A percentile compares a stretch with the other conserved stretches of the same genome.
Evolutionary conservation across 129 eudicot species (phyloP).

Genomic region (Deinandra increscens): DNA sequence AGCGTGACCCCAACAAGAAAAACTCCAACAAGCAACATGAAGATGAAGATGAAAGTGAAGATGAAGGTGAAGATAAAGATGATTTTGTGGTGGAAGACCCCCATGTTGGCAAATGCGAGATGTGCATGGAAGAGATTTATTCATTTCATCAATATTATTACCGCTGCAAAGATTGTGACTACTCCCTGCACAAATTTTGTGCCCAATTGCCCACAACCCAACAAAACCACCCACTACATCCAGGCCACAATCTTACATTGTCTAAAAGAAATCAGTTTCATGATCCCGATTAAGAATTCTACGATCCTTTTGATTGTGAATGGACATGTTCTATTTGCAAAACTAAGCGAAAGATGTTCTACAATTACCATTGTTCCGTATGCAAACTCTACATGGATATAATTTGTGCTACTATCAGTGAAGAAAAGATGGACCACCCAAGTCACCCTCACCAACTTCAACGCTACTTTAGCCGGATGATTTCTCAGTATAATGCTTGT

Average conservation of each 20-base stretch:
- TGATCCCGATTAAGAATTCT: background rate
- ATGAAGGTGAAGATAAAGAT: background rate
- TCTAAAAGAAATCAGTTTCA: background rate
- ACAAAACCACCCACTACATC: background rate
- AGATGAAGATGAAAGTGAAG: background rate
- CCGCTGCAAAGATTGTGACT: background rate
- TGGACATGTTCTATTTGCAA: background rate
- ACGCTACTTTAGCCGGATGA: background rate
- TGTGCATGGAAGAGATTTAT: constrained; percentile 7
- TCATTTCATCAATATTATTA: constrained; percentile 14
- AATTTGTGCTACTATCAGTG: background rate
- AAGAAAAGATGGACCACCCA: background rate
- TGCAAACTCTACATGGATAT: background rate
- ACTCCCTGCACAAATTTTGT: background rate
- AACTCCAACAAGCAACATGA: background rate
- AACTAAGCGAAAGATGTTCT: background rate
- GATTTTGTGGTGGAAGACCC: constrained; percentile 3
- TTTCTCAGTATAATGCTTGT: background rate
- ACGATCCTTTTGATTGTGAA: background rate
- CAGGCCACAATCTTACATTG: background rate
- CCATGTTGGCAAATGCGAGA: constrained; percentile 8
- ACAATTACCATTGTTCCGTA: background rate
- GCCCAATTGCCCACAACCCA: background rate
- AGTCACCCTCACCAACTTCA: background rate
- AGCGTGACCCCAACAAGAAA: background rate